A percentile compares a stretch with the other conserved stretches of the same genome.
Evolutionary conservation across 768 basidiomycete genomes (phyloP).

Genomic region (Auricularia heimuer): DNA sequence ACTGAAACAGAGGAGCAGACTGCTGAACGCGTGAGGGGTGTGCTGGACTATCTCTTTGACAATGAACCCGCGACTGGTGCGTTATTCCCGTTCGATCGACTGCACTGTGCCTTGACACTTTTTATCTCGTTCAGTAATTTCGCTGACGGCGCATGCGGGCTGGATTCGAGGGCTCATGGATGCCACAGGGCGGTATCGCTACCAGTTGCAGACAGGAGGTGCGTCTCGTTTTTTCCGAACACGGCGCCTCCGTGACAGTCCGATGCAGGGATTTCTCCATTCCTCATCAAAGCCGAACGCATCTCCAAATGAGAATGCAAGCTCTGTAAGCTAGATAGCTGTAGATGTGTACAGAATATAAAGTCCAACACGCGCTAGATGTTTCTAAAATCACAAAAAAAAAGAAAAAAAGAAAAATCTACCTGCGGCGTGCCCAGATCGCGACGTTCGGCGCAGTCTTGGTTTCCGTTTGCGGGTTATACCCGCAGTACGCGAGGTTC

Average conservation of each 20-base stretch:
- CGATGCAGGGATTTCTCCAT: not conserved
- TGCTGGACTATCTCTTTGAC: not conserved
- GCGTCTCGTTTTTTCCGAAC: not conserved
- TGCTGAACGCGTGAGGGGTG: not conserved
- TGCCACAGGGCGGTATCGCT: not conserved
- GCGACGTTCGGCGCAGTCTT: no score
- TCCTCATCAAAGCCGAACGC: not conserved
- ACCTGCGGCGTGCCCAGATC: no score
- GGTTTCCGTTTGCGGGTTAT: no score
- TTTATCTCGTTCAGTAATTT: not conserved
- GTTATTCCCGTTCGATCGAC: not conserved
- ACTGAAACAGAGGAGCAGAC: not conserved
- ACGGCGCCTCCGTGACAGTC: not conserved
- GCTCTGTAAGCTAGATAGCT: no score
- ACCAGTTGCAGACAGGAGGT: not conserved
- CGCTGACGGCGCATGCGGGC: not conserved
- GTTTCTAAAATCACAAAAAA: no score
- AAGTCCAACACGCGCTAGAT: no score
- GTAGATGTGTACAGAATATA: no score
- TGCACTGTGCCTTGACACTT: not conserved
- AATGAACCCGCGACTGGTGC: not conserved
- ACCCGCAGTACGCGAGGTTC: no score
- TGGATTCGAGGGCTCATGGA: not conserved
- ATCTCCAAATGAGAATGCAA: not conserved
- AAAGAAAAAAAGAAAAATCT: no score